Conservation (phyloP, 75 land plant genomes). For the Larix kaempferi region DNA sequence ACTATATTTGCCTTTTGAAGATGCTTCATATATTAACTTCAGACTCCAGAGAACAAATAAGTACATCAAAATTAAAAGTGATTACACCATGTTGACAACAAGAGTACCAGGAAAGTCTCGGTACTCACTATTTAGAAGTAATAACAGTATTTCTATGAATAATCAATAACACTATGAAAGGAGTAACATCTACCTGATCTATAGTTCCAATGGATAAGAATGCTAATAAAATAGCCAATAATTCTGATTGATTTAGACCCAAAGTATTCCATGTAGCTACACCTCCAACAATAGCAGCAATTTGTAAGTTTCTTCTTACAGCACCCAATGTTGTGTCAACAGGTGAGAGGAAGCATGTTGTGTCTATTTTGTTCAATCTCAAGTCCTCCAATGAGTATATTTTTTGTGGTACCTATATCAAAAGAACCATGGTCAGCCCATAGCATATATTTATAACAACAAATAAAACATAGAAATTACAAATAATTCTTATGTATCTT, state of each 20-base stretch:
- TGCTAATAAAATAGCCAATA: conserved; percentile 21
- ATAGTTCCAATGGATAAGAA: conserved; percentile 27
- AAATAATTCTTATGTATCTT: background rate
- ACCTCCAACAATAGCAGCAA: conserved; percentile 31
- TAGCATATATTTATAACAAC: background rate
- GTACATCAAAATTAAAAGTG: too few species aligned
- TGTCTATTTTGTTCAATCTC: conserved; percentile 33
- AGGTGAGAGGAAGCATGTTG: conserved; percentile 31
- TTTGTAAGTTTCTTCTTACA: conserved; percentile 32
- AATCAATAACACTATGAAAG: background rate
- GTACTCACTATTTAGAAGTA: too few species aligned
- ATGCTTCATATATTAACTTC: too few species aligned
- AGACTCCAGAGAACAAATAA: too few species aligned
- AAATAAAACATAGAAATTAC: background rate
- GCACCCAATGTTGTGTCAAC: conserved; percentile 34
- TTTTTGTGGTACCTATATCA: conserved; percentile 34
- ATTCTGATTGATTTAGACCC: conserved; percentile 27
- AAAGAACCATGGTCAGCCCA: background rate
- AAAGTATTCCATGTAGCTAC: conserved; percentile 27
- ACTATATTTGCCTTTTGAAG: too few species aligned
- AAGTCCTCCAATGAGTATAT: conserved; percentile 36
- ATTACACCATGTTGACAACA: too few species aligned
- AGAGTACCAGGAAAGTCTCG: too few species aligned
- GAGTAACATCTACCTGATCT: conserved; percentile 23
- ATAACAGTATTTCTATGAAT: background rate